Base-by-base conservation (phyloP, 2,329 filamentous ascomycete species). In the Clonostachys byssicola region DNA sequence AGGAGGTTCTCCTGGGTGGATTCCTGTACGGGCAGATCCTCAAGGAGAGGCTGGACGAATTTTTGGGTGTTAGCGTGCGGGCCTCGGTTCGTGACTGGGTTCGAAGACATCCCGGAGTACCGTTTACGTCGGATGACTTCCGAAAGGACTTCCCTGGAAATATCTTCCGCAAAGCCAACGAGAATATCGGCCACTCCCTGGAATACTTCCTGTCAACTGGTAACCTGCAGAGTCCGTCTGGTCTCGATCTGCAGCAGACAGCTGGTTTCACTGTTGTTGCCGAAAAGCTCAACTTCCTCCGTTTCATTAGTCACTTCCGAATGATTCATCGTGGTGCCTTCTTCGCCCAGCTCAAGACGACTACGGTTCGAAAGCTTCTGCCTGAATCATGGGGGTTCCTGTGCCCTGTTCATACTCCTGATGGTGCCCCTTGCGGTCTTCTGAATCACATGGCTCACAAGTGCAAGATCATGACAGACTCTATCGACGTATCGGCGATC, bases 311-410 rank as follows among this genome's bases (percentile, higher is more conserved):
- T 67, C 94, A 99, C 68, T 99, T 99, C 79, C 88, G 94, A 56
- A 96, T 96, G 91, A 90, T 99, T 49, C 94, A 99, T 73, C 85
- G 94, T 83, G 94, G 94, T 75, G 94, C 90, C 63, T 99, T 99
- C 80, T 99, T 99, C 66, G 94, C 94, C 5, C 89, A 97, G 64
- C 72, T 99, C 54, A 97, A 96, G 71, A 99, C 94, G 0, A 99
- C 94, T 1, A 94, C 94, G 0, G 94, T 99, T 44, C 83, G 94
- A 72, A 99, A 97, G 67, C 74, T 99, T 56, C 72, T 97, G 17
- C 94, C 94, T 3, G 94, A 99, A 64, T 96, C 91, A 56, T 99
- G 94, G 94, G 94, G 94, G 8, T 99, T 96, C 71, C 75, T 99
- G 56, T 99, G 94, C 61, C 94, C 94, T 16, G 92, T 97, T 3